Evolutionary conservation across 2,329 filamentous ascomycete genomes (phyloP).

Genomic region (Fusarium scirpi): DNA sequence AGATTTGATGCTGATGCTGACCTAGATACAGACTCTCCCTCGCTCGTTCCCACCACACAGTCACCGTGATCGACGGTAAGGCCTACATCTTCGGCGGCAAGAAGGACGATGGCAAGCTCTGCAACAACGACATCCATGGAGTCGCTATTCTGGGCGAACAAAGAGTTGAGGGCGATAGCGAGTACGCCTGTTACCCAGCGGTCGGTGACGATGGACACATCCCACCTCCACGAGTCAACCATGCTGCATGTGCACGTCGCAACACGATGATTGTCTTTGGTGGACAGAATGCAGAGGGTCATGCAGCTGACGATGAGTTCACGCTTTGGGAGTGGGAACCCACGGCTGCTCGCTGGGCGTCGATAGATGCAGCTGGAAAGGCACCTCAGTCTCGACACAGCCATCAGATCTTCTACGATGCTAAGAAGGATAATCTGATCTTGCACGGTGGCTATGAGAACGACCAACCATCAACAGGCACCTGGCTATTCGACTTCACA

Average conservation of each 20-base stretch:
- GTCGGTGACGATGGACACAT: conserved; percentile 17
- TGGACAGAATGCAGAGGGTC: conserved; percentile 9
- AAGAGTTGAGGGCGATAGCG: neutral
- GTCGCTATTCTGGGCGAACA: conserved; percentile 10
- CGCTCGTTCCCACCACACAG: conserved; percentile 33
- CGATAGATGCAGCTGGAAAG: conserved; percentile 24
- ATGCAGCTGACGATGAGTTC: conserved; percentile 26
- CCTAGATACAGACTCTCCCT: neutral
- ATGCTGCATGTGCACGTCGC: conserved; percentile 32
- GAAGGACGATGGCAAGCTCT: conserved; percentile 18
- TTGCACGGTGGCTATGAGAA: conserved; percentile 31
- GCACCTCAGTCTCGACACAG: conserved; percentile 6
- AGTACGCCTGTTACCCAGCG: conserved; percentile 40
- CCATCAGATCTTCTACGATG: conserved; percentile 34
- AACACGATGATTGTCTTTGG: conserved; percentile 30
- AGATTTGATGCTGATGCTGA: neutral
- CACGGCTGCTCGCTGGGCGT: conserved; percentile 13
- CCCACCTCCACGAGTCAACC: conserved; percentile 12
- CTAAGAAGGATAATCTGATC: conserved; percentile 25
- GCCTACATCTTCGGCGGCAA: conserved; percentile 42
- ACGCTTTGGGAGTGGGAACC: conserved; percentile 36
- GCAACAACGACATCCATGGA: conserved; percentile 35
- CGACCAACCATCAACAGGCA: conserved; percentile 3
- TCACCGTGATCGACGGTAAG: conserved; percentile 30
- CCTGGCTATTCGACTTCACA: conserved; percentile 38